Percentiles rank a stretch among this genome's conserved stretches.
Evolutionary conservation across 345 rosid species (phyloP).

Genomic region (Citrus unshiu): DNA sequence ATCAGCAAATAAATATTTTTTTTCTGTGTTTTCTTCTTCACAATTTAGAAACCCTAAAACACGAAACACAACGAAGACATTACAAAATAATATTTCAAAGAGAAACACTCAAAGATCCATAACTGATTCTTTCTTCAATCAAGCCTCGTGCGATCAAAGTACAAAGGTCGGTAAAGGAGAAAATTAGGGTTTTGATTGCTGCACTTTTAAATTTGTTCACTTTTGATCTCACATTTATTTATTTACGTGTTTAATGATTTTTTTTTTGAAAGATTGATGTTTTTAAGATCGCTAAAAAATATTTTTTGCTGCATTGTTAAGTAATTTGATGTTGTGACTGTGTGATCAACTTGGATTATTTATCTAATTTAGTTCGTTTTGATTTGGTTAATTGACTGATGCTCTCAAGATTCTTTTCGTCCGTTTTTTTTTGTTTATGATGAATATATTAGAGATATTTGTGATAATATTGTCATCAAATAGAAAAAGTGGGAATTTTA

Average conservation of each 20-base stretch:
- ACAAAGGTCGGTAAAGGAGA: not conserved
- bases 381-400: not conserved
- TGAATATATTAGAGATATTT: not conserved
- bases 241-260: not conserved
- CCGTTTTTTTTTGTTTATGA: not conserved
- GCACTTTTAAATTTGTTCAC: not conserved
- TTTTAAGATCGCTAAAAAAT: not conserved
- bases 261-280: not conserved
- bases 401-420: not conserved
- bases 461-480: not conserved
- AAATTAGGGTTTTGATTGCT: not conserved
- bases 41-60: slow-evolving; percentile 13
- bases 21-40: slow-evolving; percentile 5
- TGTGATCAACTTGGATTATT: not conserved
- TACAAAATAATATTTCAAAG: not conserved
- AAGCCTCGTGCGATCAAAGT: not conserved
- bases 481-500: not conserved
- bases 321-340: not conserved
- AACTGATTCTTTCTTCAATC: not conserved
- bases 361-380: not conserved
- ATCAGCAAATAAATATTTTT: not conserved
- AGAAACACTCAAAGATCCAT: not conserved
- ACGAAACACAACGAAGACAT: not conserved
- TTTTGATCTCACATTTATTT: not conserved
- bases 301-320: not conserved